Conservation (phyloP, 768 basidiomycete species). For the Boletus barrowsii region DNA sequence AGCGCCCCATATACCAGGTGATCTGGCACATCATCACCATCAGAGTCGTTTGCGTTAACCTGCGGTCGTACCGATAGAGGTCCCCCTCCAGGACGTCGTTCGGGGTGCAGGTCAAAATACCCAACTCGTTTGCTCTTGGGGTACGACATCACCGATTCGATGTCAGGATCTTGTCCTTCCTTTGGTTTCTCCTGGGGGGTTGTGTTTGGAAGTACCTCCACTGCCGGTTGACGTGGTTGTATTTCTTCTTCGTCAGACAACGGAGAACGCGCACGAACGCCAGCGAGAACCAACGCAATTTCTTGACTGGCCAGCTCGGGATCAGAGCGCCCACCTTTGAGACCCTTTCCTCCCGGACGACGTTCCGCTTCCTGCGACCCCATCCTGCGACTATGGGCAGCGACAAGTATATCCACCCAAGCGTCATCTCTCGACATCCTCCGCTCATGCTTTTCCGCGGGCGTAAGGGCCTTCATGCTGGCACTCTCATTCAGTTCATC, state of each 20-base stretch:
- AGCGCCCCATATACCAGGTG: conserved; percentile 31
- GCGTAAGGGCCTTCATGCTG: conserved; percentile 38
- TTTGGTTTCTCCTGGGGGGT: conserved; percentile 37
- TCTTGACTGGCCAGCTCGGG: conserved; percentile 74
- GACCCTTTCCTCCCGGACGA: conserved; percentile 25
- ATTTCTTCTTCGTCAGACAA: conserved; percentile 42
- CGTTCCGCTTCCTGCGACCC: conserved; percentile 53
- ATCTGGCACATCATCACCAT: conserved; percentile 36
- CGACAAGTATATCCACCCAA: conserved; percentile 86
- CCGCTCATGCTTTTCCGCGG: conserved; percentile 41
- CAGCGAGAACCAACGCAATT: conserved; percentile 67
- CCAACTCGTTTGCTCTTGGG: conserved; percentile 45
- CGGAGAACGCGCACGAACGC: conserved; percentile 38
- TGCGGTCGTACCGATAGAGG: conserved; percentile 24
- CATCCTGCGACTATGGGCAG: conserved; percentile 49
- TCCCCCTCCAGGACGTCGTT: conserved; percentile 45
- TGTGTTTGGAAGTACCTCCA: conserved; percentile 7
- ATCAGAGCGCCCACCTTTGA: conserved; percentile 45
- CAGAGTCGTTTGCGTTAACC: conserved; percentile 32
- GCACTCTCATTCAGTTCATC: conserved; percentile 43
- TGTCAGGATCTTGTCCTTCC: conserved; percentile 41
- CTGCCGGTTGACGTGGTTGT: conserved; percentile 20
- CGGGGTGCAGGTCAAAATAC: conserved; percentile 80
- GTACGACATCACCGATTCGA: conserved; percentile 39
- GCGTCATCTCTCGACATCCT: conserved; percentile 62